Conservation (phyloP, 352 stramenopile genomes). For the Phytophthora chlamydospora region DNA sequence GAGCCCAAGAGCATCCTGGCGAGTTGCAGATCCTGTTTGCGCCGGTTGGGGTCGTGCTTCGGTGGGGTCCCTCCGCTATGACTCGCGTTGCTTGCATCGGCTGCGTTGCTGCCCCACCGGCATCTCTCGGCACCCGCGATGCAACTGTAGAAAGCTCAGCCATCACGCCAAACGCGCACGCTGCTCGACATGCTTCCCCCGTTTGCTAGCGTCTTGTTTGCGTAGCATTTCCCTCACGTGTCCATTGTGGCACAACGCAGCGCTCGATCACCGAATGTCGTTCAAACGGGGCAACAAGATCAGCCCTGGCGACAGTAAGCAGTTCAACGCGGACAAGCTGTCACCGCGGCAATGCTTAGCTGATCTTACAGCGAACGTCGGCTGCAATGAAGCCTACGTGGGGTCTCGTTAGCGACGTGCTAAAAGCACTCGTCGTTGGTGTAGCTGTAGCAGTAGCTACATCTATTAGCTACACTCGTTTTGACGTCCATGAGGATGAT, state of each 20-base stretch:
- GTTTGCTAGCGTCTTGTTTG: constrained; percentile 13
- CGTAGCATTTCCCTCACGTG: background rate
- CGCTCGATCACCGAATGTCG: constrained; percentile 8
- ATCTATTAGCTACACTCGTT: too few species aligned
- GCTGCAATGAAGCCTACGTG: too few species aligned
- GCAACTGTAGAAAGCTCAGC: constrained; percentile 23
- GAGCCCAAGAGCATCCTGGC: too few species aligned
- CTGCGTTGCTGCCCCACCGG: background rate
- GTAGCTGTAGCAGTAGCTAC: too few species aligned
- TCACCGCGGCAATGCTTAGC: background rate
- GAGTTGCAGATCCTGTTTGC: background rate
- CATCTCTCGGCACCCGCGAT: constrained; percentile 11
- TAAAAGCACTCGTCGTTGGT: too few species aligned
- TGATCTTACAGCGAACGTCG: background rate
- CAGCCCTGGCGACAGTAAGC: constrained; percentile 16
- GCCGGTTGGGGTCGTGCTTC: constrained; percentile 11
- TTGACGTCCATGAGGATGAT: background rate
- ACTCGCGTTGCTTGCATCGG: constrained; percentile 23
- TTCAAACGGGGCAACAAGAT: constrained; percentile 1
- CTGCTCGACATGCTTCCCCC: background rate
- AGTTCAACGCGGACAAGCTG: constrained; percentile 7
- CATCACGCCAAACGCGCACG: constrained; percentile 13
- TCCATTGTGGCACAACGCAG: constrained; percentile 6
- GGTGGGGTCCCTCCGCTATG: constrained; percentile 27
- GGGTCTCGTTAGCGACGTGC: too few species aligned